A percentile compares a stretch with the other conserved stretches of the same genome.
phyloP scores from a whole-genome alignment of 345 rosid genomes.

The Carallia pectinifolia region DNA sequence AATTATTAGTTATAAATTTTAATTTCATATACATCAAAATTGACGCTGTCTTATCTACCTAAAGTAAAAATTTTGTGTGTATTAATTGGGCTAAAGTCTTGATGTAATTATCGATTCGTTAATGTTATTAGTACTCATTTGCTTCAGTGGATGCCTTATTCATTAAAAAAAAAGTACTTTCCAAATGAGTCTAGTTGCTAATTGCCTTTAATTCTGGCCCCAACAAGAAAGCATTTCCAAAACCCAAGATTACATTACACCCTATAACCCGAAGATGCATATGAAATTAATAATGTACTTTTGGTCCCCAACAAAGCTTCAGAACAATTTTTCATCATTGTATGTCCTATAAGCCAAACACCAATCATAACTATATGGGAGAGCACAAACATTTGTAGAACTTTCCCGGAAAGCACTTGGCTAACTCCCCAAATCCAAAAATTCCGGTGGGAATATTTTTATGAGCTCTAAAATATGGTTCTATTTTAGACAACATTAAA shows the following conservation, averaged over 20 bases:
- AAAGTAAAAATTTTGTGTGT: too few relatives aligned
- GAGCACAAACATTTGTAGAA: neutral
- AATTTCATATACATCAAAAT: neutral
- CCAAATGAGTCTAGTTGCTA: neutral
- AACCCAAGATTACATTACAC: neutral
- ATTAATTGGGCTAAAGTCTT: too few relatives aligned
- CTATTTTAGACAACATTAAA: too few relatives aligned
- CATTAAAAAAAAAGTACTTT: neutral
- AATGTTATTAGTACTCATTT: too few relatives aligned
- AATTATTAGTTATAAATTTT: neutral
- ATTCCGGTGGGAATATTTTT: neutral
- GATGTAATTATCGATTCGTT: too few relatives aligned
- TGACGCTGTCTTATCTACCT: too few relatives aligned
- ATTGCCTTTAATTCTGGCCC: neutral
- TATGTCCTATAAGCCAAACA: conserved; percentile 4
- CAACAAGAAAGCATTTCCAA: neutral
- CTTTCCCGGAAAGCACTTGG: neutral
- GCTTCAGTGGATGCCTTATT: too few relatives aligned
- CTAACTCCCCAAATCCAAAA: neutral
- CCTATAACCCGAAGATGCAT: neutral
- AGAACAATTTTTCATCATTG: neutral
- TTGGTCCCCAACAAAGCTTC: neutral
- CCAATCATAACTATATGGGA: neutral
- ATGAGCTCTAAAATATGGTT: too few relatives aligned
- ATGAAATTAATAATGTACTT: neutral